A percentile compares a stretch with the other conserved stretches of the same genome.
Evolutionary conservation across 768 basidiomycete species (phyloP).

Genomic region (Rhodotorula toruloides): DNA sequence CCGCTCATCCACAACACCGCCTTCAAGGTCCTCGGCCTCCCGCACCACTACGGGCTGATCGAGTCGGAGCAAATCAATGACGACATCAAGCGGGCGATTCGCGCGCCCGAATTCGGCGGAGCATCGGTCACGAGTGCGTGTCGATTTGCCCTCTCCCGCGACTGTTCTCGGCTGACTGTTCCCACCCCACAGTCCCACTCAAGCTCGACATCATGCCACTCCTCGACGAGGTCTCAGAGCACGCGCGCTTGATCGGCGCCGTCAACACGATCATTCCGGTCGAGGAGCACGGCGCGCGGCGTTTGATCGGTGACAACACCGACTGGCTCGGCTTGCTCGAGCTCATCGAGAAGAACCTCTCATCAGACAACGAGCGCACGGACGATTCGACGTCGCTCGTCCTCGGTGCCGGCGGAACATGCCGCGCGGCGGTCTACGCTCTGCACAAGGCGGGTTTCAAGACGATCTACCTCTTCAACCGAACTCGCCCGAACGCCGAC

Average conservation of each 20-base stretch:
- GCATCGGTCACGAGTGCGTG: conserved; percentile 74
- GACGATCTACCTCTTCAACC: conserved; percentile 79
- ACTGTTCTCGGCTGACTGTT: not conserved
- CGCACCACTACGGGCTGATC: conserved; percentile 71
- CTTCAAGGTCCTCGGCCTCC: conserved; percentile 73
- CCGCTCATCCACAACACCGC: conserved; percentile 89
- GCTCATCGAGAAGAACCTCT: conserved; percentile 46
- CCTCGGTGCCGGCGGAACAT: conserved; percentile 91
- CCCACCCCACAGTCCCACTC: conserved; percentile 57
- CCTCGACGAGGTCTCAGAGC: conserved; percentile 70
- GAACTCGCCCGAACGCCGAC: conserved; percentile 69
- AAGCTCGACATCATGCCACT: conserved; percentile 84
- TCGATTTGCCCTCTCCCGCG: too few relatives aligned
- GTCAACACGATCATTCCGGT: conserved; percentile 82
- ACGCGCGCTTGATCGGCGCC: conserved; percentile 81
- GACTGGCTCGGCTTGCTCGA: conserved; percentile 86
- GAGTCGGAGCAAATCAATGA: conserved; percentile 67
- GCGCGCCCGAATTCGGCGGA: conserved; percentile 74
- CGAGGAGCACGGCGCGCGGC: conserved; percentile 46
- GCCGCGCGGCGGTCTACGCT: conserved; percentile 89
- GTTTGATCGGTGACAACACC: conserved; percentile 87
- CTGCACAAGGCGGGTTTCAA: conserved; percentile 63
- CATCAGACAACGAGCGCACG: conserved; percentile 48
- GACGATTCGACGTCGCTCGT: conserved; percentile 61
- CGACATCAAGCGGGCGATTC: conserved; percentile 60